phyloP scores from a whole-genome alignment of 2,329 filamentous ascomycete species.

The Paracamarosporium sp. region DNA sequence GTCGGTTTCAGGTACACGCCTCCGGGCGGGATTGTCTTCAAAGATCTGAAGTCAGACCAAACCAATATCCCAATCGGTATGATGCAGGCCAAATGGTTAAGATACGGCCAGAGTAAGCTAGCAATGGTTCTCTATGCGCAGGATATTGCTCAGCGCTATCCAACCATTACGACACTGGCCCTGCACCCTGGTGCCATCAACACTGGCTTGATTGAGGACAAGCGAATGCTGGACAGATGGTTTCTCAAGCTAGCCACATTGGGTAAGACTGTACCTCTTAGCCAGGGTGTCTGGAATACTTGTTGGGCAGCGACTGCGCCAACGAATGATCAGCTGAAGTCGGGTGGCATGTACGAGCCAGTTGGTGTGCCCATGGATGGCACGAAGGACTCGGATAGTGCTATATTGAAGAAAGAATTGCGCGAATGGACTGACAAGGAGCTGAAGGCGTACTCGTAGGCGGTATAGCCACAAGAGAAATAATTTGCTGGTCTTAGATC shows the following conservation, averaged over 20 bases:
- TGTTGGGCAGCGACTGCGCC: conserved; percentile 2
- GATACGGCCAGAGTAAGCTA: conserved; percentile 55
- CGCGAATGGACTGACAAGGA: conserved; percentile 6
- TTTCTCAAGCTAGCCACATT: neutral
- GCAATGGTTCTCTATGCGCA: conserved; percentile 53
- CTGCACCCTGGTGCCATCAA: conserved; percentile 54
- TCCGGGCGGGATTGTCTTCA: conserved; percentile 36
- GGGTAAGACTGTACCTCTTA: neutral
- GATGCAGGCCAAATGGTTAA: neutral
- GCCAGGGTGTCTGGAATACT: conserved; percentile 1
- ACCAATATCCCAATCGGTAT: neutral
- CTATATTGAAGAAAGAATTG: neutral
- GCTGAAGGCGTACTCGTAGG: too few species aligned
- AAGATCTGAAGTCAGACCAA: neutral
- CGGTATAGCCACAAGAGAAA: too few species aligned
- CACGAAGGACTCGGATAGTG: too few species aligned
- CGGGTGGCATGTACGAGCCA: neutral
- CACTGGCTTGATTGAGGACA: conserved; percentile 38
- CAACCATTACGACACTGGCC: conserved; percentile 45
- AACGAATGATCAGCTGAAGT: neutral
- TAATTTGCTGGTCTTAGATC: too few species aligned
- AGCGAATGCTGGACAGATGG: neutral
- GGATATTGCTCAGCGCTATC: conserved; percentile 49
- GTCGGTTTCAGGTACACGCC: conserved; percentile 6
- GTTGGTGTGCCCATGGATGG: conserved; percentile 1